Conservation (phyloP, 495 filamentous ascomycete species). For the Jackrogersella minutella region DNA sequence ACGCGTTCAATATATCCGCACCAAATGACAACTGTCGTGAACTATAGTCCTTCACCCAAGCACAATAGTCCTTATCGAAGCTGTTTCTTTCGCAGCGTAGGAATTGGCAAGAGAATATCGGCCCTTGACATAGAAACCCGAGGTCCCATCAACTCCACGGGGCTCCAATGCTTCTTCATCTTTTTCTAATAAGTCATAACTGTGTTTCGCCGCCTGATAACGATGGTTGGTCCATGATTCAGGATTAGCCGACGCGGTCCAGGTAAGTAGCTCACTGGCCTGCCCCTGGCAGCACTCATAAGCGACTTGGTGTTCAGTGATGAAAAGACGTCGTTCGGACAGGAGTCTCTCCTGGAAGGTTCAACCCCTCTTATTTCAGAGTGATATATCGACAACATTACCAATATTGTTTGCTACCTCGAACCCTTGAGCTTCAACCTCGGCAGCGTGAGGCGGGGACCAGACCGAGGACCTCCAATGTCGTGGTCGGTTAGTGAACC, state of each 20-base stretch:
- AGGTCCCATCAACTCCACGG: not conserved
- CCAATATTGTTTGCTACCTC: not conserved
- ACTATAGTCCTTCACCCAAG: slow-evolving; percentile 39
- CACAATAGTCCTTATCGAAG: slow-evolving; percentile 32
- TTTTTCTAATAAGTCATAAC: no score
- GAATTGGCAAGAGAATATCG: not conserved
- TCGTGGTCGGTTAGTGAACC: not conserved
- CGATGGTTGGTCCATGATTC: not conserved
- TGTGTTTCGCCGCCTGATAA: no score
- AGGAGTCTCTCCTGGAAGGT: slow-evolving; percentile 48
- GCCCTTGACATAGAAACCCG: not conserved
- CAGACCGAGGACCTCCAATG: not conserved
- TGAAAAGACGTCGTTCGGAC: slow-evolving; percentile 41
- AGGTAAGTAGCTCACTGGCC: slow-evolving; percentile 34
- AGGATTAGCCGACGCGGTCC: not conserved
- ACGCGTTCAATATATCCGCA: slow-evolving; percentile 47
- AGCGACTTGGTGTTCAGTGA: slow-evolving; percentile 37
- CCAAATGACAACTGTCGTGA: slow-evolving; percentile 33
- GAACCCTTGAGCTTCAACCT: not conserved
- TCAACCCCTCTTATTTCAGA: slow-evolving; percentile 50
- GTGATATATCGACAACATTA: not conserved
- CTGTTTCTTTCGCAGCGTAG: not conserved
- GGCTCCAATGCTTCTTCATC: not conserved
- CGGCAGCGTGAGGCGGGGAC: not conserved
- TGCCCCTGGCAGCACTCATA: slow-evolving; percentile 38